These are phyloP conservation scores for Acanthamoeba triangularis DNA, from an alignment of 208 protist genomes.

Conservation along the genomic window DNA sequence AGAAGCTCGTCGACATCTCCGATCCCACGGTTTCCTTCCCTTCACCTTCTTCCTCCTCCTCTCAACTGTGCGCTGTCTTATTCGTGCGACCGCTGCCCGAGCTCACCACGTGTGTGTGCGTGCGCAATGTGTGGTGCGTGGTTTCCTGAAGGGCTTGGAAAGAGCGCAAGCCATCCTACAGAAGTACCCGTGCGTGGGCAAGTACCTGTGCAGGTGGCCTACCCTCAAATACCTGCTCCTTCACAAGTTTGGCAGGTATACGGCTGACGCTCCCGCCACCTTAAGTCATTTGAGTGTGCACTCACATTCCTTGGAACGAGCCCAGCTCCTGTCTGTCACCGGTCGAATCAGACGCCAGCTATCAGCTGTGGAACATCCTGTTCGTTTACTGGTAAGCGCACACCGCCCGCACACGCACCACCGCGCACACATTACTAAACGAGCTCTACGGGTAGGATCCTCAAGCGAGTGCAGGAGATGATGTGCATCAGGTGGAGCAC, in stretches of 20 bases:
- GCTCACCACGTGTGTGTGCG: neutral
- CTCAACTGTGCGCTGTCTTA: no score
- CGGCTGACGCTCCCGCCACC: neutral
- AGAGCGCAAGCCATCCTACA: neutral
- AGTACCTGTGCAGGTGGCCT: neutral
- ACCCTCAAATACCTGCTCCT: neutral
- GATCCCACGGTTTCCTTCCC: neutral
- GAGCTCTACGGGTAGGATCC: neutral
- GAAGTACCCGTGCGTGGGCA: no score
- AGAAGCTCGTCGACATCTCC: neutral
- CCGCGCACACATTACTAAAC: neutral
- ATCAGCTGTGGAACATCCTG: neutral
- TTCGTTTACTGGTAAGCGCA: conserved; percentile 19
- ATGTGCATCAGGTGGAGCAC: conserved; percentile 26
- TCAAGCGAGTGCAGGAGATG: conserved; percentile 17
- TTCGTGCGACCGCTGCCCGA: no score
- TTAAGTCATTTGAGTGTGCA: neutral
- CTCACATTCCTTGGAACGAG: no score
- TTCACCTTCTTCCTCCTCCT: no score
- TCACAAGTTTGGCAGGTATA: conserved; percentile 1
- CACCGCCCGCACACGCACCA: no score
- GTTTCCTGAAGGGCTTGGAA: neutral
- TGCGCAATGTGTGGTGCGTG: no score
- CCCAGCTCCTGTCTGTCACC: neutral
- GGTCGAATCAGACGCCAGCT: neutral